Evolutionary conservation across 805 yeast species (phyloP).

Genomic region (Kluyveromyces nonfermentans): DNA sequence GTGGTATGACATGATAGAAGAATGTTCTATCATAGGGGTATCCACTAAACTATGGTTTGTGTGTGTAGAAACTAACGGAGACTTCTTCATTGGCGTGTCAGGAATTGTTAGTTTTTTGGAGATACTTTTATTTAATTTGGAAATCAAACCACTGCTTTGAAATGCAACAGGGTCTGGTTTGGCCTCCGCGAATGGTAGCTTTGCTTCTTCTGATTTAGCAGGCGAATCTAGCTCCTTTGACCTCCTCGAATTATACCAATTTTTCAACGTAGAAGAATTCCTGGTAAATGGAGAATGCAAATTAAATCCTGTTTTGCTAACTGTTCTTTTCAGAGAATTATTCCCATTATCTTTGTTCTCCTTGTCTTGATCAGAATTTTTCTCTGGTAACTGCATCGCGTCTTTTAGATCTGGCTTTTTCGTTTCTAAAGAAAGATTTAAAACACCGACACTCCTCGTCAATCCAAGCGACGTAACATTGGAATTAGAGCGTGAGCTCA

Average conservation of each 20-base stretch:
- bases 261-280: slow-evolving; percentile 9
- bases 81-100: slow-evolving; percentile 27
- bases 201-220: background rate
- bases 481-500: slow-evolving; percentile 3
- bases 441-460: slow-evolving; percentile 44
- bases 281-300: slow-evolving; percentile 23
- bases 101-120: slow-evolving; percentile 22
- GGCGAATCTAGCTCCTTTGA: slow-evolving; percentile 15
- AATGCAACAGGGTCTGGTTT: slow-evolving; percentile 24
- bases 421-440: slow-evolving; percentile 40
- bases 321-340: slow-evolving; percentile 17
- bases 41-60: slow-evolving; percentile 4
- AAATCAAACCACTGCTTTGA: slow-evolving; percentile 20
- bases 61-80: slow-evolving; percentile 15
- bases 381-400: slow-evolving; percentile 8
- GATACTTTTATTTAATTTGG: slow-evolving; percentile 17
- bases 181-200: slow-evolving; percentile 9
- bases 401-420: slow-evolving; percentile 13
- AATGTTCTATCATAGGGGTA: slow-evolving; percentile 2
- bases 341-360: slow-evolving; percentile 19
- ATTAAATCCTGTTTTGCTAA: slow-evolving; percentile 20
- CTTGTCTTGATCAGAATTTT: slow-evolving; percentile 10
- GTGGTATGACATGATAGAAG: slow-evolving; percentile 8
- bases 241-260: slow-evolving; percentile 1
- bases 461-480: slow-evolving; percentile 24